Evolutionary conservation across 2,329 filamentous ascomycete species (phyloP).

Genomic region (Diaporthe australafricana): DNA sequence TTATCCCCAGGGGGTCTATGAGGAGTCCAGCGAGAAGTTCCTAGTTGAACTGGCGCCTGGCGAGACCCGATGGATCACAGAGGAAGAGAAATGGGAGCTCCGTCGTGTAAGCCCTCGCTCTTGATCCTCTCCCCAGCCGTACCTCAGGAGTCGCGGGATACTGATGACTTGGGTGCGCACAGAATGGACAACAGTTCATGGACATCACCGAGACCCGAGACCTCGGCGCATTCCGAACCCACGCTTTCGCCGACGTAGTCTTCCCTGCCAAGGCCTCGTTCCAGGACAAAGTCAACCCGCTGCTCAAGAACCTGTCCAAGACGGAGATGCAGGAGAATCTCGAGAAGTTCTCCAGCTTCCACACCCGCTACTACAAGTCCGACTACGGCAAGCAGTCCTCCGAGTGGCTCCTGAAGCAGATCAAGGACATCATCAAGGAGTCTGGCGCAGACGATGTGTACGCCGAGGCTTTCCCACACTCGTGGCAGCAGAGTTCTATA

Average conservation of each 20-base stretch:
- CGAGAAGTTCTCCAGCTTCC: conserved; percentile 73
- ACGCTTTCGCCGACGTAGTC: conserved; percentile 32
- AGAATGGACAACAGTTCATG: conserved; percentile 81
- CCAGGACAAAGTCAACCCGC: conserved; percentile 65
- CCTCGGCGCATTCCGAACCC: conserved; percentile 56
- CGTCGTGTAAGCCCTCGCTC: conserved; percentile 72
- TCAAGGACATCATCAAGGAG: conserved; percentile 70
- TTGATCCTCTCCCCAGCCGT: not conserved
- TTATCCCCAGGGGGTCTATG: conserved; percentile 51
- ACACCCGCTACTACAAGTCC: conserved; percentile 76
- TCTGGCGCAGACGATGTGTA: conserved; percentile 70
- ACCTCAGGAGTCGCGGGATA: no score
- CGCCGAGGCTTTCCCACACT: conserved; percentile 66
- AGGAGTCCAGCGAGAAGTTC: conserved; percentile 63
- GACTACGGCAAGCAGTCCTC: conserved; percentile 77
- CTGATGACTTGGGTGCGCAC: conserved; percentile 28
- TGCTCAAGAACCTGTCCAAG: conserved; percentile 71
- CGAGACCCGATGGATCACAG: conserved; percentile 86
- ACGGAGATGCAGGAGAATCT: conserved; percentile 74
- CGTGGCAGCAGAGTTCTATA: conserved; percentile 81
- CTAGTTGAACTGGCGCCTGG: conserved; percentile 89
- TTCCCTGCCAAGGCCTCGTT: conserved; percentile 71
- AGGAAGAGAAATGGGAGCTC: conserved; percentile 95
- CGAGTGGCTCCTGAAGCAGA: conserved; percentile 77
- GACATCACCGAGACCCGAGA: conserved; percentile 77